Evolutionary conservation across 257 asterid species (phyloP).

Genomic region (Pogostemon cablin): DNA sequence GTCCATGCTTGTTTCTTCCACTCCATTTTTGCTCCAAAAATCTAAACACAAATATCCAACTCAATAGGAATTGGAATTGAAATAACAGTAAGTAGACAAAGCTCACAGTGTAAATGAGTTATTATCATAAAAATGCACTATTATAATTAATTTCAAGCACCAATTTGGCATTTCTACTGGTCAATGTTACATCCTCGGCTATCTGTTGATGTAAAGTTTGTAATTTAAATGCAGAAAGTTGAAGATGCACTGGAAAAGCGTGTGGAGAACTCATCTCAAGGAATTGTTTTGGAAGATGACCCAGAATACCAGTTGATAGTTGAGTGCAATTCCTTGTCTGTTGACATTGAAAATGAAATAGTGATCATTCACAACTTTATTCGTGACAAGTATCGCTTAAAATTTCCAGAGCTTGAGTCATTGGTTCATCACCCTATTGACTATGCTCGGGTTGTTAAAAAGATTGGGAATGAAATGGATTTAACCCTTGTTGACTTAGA

Average conservation of each 20-base stretch:
- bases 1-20: too few species aligned
- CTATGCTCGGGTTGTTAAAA: conserved; percentile 91
- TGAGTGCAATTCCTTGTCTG: conserved; percentile 86
- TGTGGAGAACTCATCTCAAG: conserved; percentile 53
- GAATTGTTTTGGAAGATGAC: conserved; percentile 81
- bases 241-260: conserved; percentile 80
- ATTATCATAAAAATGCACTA: neutral
- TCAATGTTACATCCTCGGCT: neutral
- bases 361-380: conserved; percentile 90
- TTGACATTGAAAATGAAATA: conserved; percentile 94
- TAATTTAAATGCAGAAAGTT: conserved; percentile 70
- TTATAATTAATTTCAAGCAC: neutral
- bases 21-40: too few species aligned
- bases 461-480: conserved; percentile 85
- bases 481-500: conserved; percentile 94
- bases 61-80: too few species aligned
- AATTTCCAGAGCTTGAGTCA: conserved; percentile 95
- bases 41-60: too few species aligned
- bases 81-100: too few species aligned
- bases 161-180: neutral
- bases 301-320: conserved; percentile 96
- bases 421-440: conserved; percentile 96
- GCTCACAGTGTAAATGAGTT: too few species aligned
- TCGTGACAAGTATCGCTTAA: conserved; percentile 91
- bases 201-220: conserved; percentile 21